These are phyloP conservation scores for Colletotrichum orchidophilum DNA, from an alignment of 2,329 filamentous ascomycete species.

Conservation along the genomic window DNA sequence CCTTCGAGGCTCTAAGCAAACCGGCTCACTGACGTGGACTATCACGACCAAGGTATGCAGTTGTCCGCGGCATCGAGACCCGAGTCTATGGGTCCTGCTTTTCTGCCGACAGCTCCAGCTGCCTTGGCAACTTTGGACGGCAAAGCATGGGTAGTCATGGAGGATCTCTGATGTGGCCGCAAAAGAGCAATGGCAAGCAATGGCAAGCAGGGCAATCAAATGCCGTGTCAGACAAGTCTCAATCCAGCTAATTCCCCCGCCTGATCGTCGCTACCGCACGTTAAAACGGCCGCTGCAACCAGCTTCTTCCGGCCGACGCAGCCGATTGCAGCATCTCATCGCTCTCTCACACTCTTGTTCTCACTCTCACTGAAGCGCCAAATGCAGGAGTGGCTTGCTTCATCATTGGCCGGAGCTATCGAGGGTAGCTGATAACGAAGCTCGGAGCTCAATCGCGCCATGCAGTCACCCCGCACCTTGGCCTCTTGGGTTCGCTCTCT, in stretches of 20 bases:
- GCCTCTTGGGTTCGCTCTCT: not conserved
- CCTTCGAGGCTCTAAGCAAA: not conserved
- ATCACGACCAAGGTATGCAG: too few species aligned
- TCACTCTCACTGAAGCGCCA: not conserved
- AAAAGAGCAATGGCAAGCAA: not conserved
- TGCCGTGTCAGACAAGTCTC: not conserved
- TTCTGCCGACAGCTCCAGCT: not conserved
- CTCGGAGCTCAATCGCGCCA: not conserved
- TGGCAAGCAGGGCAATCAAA: not conserved
- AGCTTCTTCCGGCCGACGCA: slow-evolving; percentile 7
- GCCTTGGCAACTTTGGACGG: not conserved
- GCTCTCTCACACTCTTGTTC: not conserved
- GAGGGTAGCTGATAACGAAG: slow-evolving; percentile 3
- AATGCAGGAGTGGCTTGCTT: not conserved
- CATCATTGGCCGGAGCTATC: slow-evolving; percentile 3
- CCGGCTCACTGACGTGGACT: not conserved
- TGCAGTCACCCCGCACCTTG: slow-evolving; percentile 6
- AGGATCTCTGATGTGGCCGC: not conserved
- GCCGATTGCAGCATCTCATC: slow-evolving; percentile 17
- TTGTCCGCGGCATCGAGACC: not conserved
- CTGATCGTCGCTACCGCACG: slow-evolving; percentile 19
- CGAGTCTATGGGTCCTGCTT: not conserved
- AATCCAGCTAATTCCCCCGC: not conserved
- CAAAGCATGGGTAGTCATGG: not conserved
- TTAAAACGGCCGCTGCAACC: slow-evolving; percentile 14